Conservation (phyloP, 2,329 filamentous ascomycete species). For the Nemania abortiva region DNA sequence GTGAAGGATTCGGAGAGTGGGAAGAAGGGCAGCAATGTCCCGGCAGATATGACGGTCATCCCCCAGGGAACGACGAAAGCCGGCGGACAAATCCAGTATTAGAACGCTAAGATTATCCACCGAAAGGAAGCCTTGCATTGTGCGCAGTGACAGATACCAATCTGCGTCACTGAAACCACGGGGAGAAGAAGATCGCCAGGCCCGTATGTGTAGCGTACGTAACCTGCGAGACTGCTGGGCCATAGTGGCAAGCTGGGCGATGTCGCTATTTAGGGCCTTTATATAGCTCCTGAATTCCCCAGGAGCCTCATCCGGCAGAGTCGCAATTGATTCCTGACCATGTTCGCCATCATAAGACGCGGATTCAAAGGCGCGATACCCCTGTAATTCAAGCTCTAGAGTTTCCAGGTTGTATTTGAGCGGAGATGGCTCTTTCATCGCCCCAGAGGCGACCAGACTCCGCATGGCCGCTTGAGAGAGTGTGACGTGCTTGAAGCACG, state of each 20-base stretch:
- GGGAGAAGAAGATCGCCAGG: neutral
- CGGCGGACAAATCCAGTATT: constrained; percentile 11
- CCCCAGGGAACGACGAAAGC: neutral
- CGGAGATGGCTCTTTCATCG: neutral
- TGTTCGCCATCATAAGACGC: too few species aligned
- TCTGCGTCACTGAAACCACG: neutral
- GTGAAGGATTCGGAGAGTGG: constrained; percentile 23
- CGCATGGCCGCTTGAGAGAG: constrained; percentile 17
- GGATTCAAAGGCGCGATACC: neutral
- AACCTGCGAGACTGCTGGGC: constrained; percentile 24
- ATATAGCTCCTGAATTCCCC: neutral
- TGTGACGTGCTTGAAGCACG: constrained; percentile 7
- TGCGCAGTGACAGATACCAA: constrained; percentile 6
- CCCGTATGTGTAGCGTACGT: constrained; percentile 25
- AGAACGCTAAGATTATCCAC: constrained; percentile 16
- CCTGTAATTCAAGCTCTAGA: constrained; percentile 12
- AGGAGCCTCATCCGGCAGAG: too few species aligned
- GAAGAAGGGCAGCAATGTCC: constrained; percentile 14
- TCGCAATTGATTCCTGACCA: too few species aligned
- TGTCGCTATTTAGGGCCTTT: constrained; percentile 13
- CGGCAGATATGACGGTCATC: constrained; percentile 11
- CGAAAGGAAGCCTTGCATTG: constrained; percentile 10
- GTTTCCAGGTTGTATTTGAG: constrained; percentile 15
- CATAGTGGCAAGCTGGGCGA: constrained; percentile 22
- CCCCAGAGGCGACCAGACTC: constrained; percentile 13